Percentiles rank a stretch among this genome's conserved stretches.
Conservation (phyloP, 306 rosid species). For the Trifolium pratense region DNA sequence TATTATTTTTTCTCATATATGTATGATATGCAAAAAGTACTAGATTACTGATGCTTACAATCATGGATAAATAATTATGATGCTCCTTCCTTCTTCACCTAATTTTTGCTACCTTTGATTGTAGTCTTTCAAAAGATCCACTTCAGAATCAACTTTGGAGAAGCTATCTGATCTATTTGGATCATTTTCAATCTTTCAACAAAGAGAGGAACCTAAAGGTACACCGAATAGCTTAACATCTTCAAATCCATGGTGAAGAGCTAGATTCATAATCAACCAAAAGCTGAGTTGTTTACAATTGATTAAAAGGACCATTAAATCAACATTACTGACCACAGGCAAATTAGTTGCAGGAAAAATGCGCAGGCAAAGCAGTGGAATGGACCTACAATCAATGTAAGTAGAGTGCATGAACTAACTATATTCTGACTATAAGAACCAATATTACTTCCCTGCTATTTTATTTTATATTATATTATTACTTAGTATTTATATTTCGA, state of each 20-base stretch:
- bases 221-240: slow-evolving; percentile 4
- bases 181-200: slow-evolving; percentile 78
- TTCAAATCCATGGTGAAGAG: slow-evolving; percentile 21
- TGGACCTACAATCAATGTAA: slow-evolving; percentile 72
- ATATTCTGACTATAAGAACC: neutral
- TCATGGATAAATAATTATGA: neutral
- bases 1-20: slow-evolving; percentile 2
- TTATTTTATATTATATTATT: neutral
- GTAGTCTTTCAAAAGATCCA: slow-evolving; percentile 78
- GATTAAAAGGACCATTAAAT: neutral
- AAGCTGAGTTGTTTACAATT: neutral
- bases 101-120: slow-evolving; percentile 28
- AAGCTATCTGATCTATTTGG: slow-evolving; percentile 78
- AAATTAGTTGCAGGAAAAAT: slow-evolving; percentile 55
- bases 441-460: neutral
- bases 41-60: too few species aligned
- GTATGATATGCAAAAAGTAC: too few species aligned
- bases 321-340: slow-evolving; percentile 42
- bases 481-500: slow-evolving; percentile 21
- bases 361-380: slow-evolving; percentile 72
- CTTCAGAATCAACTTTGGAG: slow-evolving; percentile 83
- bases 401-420: slow-evolving; percentile 8
- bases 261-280: slow-evolving; percentile 29
- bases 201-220: slow-evolving; percentile 79
- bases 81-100: slow-evolving; percentile 21